Base-by-base conservation (phyloP, 2,329 filamentous ascomycete species). In the Venturia pyrina region DNA sequence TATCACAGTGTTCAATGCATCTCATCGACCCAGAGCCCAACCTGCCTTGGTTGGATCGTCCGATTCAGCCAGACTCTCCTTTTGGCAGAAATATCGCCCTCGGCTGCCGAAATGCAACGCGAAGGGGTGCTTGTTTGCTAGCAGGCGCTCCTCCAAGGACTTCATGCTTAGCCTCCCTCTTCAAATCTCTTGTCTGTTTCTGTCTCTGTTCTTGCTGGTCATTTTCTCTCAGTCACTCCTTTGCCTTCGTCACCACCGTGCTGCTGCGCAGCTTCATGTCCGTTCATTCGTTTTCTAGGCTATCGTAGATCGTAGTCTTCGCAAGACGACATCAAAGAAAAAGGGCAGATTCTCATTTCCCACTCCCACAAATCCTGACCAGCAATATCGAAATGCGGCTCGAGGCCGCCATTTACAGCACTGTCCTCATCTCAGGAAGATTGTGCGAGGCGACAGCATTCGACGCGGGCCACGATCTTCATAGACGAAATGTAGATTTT, bases 251-350 rank as follows among this genome's bases (percentile, higher is more conserved):
- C 21, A 41, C 34, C 48, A 19, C 5, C 59, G 37, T 59, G 63
- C 63, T 65, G 63, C 63, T 65, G 63, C 28, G 63, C 63, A 65
- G 63, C 63, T 65, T 43, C 48, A 57, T 60, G 63, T 41, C 46
- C 15, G 46, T 48, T 41, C 37, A 43, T 59, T 46, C 40, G 53
- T 53, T 59, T 28, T 19, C 19, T 46, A 37, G 44, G 40, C 17
- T 5, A 7, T 32, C 28, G 28, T 28, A 28, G 28, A 60, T 59
- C 53, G 53, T 37, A n/a, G 53, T 41, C 37, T 37, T 65, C 63
- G 63, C 63, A 40, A 34, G 63, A 57, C 63, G 63, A 65, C 40
- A 53, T 41, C 24, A 32, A 40, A 28, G 40, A 21, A 8, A 10
- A 3, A 19, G 24, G 19, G 44, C 21, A 40, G 43, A 40, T 41